These are phyloP conservation scores for Calonectria pauciramosa DNA, from an alignment of 2,329 filamentous ascomycete genomes.

Conservation along the genomic window DNA sequence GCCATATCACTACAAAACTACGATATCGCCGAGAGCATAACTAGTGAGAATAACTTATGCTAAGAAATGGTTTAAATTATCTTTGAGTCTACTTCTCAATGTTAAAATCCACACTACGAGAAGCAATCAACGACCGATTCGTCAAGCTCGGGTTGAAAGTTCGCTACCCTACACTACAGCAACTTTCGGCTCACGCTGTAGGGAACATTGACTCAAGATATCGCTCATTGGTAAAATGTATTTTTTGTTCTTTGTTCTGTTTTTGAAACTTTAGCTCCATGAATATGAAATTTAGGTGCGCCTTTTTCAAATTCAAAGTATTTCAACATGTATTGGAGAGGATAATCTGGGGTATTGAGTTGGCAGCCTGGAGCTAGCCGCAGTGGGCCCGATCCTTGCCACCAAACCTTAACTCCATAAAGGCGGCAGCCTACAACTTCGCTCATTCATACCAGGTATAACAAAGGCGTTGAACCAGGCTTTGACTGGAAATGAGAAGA, in stretches of 20 bases:
- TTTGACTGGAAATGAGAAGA: slow-evolving; percentile 45
- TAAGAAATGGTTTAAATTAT: no score
- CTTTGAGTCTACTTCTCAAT: background rate
- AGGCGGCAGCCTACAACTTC: background rate
- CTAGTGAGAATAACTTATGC: background rate
- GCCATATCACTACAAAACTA: background rate
- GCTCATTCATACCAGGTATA: background rate
- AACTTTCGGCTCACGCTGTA: background rate
- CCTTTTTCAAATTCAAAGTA: background rate
- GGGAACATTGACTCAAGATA: background rate
- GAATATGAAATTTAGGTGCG: background rate
- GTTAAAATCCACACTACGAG: background rate
- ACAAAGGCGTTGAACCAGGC: background rate
- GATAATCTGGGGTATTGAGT: background rate
- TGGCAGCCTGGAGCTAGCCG: slow-evolving; percentile 6
- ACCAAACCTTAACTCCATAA: background rate
- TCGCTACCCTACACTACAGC: background rate
- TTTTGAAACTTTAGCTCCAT: background rate
- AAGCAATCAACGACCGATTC: background rate
- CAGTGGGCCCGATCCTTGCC: background rate
- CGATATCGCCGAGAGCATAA: background rate
- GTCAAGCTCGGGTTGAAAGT: background rate
- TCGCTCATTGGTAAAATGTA: background rate
- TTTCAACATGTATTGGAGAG: background rate
- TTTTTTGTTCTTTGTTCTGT: background rate